Evolutionary conservation across 2,329 filamentous ascomycete genomes (phyloP), one percentile per base, ranked within the genome.

Genomic region (Exophiala spinifera): DNA sequence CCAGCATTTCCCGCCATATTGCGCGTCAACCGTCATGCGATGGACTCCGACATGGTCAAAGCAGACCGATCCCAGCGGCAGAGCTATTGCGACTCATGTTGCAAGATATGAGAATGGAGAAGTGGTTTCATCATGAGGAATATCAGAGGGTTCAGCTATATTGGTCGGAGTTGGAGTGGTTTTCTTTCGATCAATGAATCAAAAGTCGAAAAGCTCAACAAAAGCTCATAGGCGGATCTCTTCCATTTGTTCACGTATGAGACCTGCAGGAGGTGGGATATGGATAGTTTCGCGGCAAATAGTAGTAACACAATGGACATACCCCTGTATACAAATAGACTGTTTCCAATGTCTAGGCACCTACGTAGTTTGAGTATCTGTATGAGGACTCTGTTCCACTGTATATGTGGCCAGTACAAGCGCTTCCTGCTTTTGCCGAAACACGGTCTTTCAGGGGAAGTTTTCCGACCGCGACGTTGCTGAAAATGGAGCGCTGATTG

Each of bases 11-110:
- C 94, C 94, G 44, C 82, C 86, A 53, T 86, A 86, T 68, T 97
- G 92, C 70, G 95, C 94, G 7, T 86, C 83, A 56, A 99, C 94
- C 6, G 94, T 99, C 50, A 88, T 89, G 88, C 82, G 94, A 68
- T 99, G 94, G 95, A 91, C 89, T 53, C 94, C 94, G 23, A 99
- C 89, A 34, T 99, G 94, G 94, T 95, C 89, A 53, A 88, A 96
- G 72, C 91, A 96, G 82, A 89, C 85, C 21, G 94, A 99, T 73
- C 94, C 94, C 57, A 95, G 89, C 74, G 95, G 94, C 78, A 84
- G 88, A 73, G 87, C 89, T 58, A 91, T 94, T 69, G 69, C 84
- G 52, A 88, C 80, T 44, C 89, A 92, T 74, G 77, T 86, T 71
- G 81, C 82, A 64, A 91, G 90, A 75, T 92, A 92, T 68, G 75